These are phyloP conservation scores for Atalantia buxifolia DNA, from an alignment of 345 rosid species.

Conservation along the genomic window DNA sequence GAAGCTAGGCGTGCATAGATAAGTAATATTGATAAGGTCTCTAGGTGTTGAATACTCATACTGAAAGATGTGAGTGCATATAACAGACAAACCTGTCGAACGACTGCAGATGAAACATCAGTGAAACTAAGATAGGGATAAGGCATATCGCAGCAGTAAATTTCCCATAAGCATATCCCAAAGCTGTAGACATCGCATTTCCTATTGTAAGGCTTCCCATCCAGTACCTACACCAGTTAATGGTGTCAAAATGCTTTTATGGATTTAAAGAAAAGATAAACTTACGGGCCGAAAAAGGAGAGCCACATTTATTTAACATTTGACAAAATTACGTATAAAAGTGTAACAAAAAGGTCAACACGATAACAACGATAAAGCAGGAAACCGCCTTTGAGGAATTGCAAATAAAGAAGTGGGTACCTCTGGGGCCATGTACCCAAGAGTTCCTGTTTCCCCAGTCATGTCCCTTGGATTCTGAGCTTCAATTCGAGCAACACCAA, in stretches of 20 bases:
- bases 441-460: slow-evolving; percentile 92
- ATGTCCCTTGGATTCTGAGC: slow-evolving; percentile 87
- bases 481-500: slow-evolving; percentile 86
- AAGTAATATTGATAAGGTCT: background rate
- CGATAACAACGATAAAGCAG: background rate
- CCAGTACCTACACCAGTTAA: slow-evolving; percentile 53
- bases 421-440: slow-evolving; percentile 91
- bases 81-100: slow-evolving; percentile 48
- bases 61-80: background rate
- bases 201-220: slow-evolving; percentile 78
- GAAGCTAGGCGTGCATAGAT: background rate
- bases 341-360: background rate
- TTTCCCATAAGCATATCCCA: slow-evolving; percentile 87
- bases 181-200: slow-evolving; percentile 87
- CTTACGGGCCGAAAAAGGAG: background rate
- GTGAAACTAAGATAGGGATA: slow-evolving; percentile 67
- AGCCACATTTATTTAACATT: background rate
- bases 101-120: slow-evolving; percentile 74
- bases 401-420: slow-evolving; percentile 27
- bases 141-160: slow-evolving; percentile 88
- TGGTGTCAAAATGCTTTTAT: slow-evolving; percentile 7
- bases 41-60: background rate
- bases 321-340: background rate
- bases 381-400: background rate
- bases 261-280: background rate